Evolutionary conservation across 78 protist genomes (phyloP).

Genomic region (Dictyostelium purpureum): DNA sequence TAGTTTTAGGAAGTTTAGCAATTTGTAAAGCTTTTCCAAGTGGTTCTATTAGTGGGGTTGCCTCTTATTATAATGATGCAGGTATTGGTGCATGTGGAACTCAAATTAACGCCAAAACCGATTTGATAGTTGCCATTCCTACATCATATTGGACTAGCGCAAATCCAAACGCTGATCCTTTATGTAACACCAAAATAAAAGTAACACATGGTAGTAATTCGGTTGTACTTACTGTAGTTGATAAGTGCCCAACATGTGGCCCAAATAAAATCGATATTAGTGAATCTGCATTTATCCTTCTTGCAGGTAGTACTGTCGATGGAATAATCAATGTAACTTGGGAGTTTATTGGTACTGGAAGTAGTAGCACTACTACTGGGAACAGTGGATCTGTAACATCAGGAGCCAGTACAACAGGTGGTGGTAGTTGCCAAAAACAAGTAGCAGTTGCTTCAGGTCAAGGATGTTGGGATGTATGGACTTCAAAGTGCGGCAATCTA

Average conservation of each 20-base stretch:
- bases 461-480: background rate
- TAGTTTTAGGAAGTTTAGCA: background rate
- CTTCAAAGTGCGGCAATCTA: background rate
- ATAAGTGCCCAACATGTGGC: constrained; percentile 14
- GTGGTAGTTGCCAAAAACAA: background rate
- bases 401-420: background rate
- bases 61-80: constrained; percentile 2
- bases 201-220: background rate
- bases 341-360: constrained; percentile 1
- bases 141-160: background rate
- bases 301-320: background rate
- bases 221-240: background rate
- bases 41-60: constrained; percentile 13
- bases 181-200: background rate
- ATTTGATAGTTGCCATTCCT: constrained; percentile 20
- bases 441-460: background rate
- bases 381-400: background rate
- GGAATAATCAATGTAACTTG: background rate
- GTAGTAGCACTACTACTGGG: background rate
- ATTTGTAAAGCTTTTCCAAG: background rate
- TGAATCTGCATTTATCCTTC: background rate
- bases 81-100: constrained; percentile 6
- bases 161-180: constrained; percentile 32
- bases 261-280: constrained; percentile 14
- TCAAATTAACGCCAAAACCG: background rate